Evolutionary conservation across 306 rosid species (phyloP).

Genomic region (Vigna mungo): DNA sequence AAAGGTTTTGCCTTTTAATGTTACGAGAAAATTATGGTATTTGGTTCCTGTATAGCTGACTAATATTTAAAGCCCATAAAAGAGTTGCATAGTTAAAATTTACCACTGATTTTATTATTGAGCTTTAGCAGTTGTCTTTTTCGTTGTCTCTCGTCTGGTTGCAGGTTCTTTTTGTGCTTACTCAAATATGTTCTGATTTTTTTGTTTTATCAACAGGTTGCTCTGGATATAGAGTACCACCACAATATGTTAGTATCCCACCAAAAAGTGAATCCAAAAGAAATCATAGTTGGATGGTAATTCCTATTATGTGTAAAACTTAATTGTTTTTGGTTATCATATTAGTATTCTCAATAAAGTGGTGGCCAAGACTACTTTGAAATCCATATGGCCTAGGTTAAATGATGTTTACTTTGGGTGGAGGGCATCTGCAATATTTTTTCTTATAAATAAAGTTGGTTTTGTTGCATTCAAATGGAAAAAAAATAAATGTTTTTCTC

Average conservation of each 20-base stretch:
- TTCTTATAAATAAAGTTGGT: background rate
- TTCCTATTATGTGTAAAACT: background rate
- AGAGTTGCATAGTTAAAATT: background rate
- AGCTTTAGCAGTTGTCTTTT: background rate
- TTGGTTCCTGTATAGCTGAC: background rate
- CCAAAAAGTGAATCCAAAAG: conserved; percentile 96
- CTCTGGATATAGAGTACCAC: conserved; percentile 95
- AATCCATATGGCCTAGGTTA: conserved; percentile 7
- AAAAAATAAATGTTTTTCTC: conserved; percentile 3
- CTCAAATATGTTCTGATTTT: conserved; percentile 10
- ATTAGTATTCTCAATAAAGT: background rate
- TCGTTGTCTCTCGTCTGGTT: background rate
- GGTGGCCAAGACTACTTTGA: background rate
- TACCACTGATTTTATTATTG: background rate
- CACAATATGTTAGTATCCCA: conserved; percentile 86
- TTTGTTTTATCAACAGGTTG: conserved; percentile 60
- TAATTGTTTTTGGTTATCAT: background rate
- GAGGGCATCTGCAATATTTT: conserved; percentile 7
- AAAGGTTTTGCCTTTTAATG: background rate
- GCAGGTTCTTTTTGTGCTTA: conserved; percentile 11
- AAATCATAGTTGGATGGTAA: conserved; percentile 96
- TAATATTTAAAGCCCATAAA: background rate
- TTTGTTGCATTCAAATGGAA: conserved; percentile 4
- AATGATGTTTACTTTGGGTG: background rate
- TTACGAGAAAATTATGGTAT: background rate